Conservation (phyloP, 2,329 filamentous ascomycete genomes). For the Claviceps fusiformis region DNA sequence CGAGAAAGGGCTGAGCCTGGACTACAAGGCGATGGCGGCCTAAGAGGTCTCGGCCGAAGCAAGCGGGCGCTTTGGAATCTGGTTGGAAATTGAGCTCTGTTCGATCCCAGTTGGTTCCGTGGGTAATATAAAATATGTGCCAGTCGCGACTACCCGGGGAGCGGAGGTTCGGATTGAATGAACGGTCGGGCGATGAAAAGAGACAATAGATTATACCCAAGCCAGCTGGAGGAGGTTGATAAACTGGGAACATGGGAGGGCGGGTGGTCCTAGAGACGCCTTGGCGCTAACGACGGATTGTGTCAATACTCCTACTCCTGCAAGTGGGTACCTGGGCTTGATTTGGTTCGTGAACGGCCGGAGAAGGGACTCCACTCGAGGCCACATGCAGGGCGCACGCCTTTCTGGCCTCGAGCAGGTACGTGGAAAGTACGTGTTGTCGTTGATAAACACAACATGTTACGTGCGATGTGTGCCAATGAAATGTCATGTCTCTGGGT, state of each 20-base stretch:
- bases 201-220: background rate
- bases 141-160: background rate
- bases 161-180: background rate
- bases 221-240: slow-evolving; percentile 3
- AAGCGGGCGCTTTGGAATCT: background rate
- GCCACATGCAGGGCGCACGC: background rate
- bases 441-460: background rate
- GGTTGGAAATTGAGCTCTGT: background rate
- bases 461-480: background rate
- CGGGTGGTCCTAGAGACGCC: slow-evolving; percentile 2
- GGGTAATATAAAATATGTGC: background rate
- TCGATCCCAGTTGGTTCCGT: background rate
- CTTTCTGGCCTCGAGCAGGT: background rate
- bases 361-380: slow-evolving; percentile 5
- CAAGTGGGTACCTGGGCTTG: background rate
- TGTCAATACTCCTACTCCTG: background rate
- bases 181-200: background rate
- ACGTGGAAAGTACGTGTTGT: background rate
- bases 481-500: background rate
- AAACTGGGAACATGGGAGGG: background rate
- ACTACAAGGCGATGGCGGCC: background rate
- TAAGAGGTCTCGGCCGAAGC: background rate
- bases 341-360: slow-evolving; percentile 6
- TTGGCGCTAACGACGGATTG: slow-evolving; percentile 2
- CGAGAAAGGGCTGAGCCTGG: background rate